A percentile compares a stretch with the other conserved stretches of the same genome.
Conservation (phyloP, 2,329 filamentous ascomycete genomes). For the Alternaria brassicae region DNA sequence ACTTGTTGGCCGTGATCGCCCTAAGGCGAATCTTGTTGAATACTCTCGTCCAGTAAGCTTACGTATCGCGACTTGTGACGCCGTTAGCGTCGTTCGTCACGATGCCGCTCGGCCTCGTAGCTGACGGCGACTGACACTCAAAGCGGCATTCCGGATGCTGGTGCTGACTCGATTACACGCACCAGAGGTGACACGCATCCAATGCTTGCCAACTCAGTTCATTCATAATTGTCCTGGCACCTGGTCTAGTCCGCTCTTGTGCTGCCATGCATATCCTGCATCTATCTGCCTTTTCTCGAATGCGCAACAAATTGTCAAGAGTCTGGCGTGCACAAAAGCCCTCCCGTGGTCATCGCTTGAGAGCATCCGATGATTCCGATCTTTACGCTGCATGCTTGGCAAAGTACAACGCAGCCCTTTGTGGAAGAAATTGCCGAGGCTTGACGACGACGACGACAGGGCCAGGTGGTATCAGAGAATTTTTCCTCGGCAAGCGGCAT, state of each 20-base stretch:
- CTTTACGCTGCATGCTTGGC: slow-evolving; percentile 33
- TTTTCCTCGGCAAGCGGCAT: slow-evolving; percentile 18
- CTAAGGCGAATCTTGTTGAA: slow-evolving; percentile 23
- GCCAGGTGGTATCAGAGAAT: slow-evolving; percentile 16
- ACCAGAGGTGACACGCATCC: slow-evolving; percentile 35
- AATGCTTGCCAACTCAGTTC: slow-evolving; percentile 9
- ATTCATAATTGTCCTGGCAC: slow-evolving; percentile 7
- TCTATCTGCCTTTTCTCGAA: background rate
- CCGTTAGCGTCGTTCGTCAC: slow-evolving; percentile 21
- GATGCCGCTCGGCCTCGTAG: slow-evolving; percentile 13
- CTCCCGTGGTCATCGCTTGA: slow-evolving; percentile 12
- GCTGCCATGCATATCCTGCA: slow-evolving; percentile 1
- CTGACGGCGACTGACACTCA: slow-evolving; percentile 28
- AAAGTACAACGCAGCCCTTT: slow-evolving; percentile 9
- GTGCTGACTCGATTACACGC: slow-evolving; percentile 28
- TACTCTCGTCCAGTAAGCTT: slow-evolving; percentile 27
- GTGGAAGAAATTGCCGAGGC: slow-evolving; percentile 26
- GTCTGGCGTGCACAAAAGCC: slow-evolving; percentile 1
- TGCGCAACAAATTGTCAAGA: background rate
- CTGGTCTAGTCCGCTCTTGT: background rate
- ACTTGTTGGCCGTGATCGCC: slow-evolving; percentile 7
- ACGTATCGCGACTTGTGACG: slow-evolving; percentile 17
- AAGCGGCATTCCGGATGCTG: slow-evolving; percentile 36
- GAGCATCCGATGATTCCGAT: slow-evolving; percentile 13
- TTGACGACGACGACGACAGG: slow-evolving; percentile 7